A percentile compares a stretch with the other conserved stretches of the same genome.
Conservation (phyloP, 2,329 filamentous ascomycete genomes). For the Talaromyces sp. region DNA sequence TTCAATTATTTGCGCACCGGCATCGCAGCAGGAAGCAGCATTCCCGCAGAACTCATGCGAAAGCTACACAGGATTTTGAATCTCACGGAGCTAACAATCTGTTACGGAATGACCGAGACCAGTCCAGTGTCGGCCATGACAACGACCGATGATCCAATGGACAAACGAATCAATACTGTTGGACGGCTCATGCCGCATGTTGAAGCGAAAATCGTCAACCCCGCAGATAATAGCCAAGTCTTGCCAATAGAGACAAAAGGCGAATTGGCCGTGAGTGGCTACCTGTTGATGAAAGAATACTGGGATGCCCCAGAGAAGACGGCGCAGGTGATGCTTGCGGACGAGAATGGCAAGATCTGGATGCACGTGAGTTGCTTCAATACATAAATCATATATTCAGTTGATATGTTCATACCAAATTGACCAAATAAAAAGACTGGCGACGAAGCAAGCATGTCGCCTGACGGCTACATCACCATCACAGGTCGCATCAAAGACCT, state of each 20-base stretch:
- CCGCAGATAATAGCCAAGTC: constrained; percentile 52
- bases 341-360: constrained; percentile 60
- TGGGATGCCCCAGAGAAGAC: constrained; percentile 70
- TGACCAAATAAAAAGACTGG: constrained; percentile 55
- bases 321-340: constrained; percentile 58
- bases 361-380: constrained; percentile 53
- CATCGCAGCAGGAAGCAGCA: constrained; percentile 80
- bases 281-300: constrained; percentile 87
- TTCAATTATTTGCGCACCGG: constrained; percentile 73
- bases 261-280: constrained; percentile 78
- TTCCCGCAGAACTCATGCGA: constrained; percentile 68
- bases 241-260: constrained; percentile 63
- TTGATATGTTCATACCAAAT: neutral
- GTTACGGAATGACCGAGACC: constrained; percentile 96
- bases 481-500: constrained; percentile 91
- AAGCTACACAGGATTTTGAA: constrained; percentile 66
- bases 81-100: constrained; percentile 77
- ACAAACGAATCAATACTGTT: constrained; percentile 67
- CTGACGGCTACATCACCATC: constrained; percentile 76
- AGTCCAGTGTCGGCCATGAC: constrained; percentile 70
- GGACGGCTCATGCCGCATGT: constrained; percentile 83
- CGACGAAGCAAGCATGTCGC: constrained; percentile 83
- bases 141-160: constrained; percentile 64
- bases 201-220: constrained; percentile 68
- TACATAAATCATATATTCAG: neutral